Conservation (phyloP, 1,284 basidiomycete genomes). For the Rhizoctonia solani region DNA sequence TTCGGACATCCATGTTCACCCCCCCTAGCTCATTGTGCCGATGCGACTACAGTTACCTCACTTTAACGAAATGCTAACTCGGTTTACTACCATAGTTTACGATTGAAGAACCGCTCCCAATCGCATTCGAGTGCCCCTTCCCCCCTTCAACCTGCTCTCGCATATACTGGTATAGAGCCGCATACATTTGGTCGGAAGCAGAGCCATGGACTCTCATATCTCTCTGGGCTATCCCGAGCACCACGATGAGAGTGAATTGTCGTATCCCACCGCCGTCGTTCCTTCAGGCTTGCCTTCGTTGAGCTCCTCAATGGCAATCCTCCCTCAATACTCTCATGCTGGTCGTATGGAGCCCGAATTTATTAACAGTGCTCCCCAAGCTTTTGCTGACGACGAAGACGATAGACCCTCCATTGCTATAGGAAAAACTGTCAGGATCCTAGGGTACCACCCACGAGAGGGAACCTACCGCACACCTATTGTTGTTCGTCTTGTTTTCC, state of each 20-base stretch:
- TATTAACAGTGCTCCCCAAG: background rate
- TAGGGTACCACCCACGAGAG: conserved; percentile 1
- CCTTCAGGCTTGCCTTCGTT: background rate
- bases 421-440: background rate
- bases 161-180: too few relatives aligned
- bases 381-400: conserved; percentile 4
- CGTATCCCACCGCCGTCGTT: background rate
- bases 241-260: background rate
- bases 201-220: too few relatives aligned
- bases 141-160: too few relatives aligned
- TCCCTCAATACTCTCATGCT: conserved; percentile 6
- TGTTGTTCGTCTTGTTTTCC: conserved; percentile 8
- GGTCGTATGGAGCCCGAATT: conserved; percentile 28
- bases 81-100: too few relatives aligned
- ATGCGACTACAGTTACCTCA: too few relatives aligned
- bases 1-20: too few relatives aligned
- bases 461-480: background rate
- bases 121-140: too few relatives aligned
- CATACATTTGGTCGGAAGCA: too few relatives aligned
- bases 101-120: too few relatives aligned
- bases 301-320: background rate
- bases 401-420: background rate
- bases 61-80: too few relatives aligned
- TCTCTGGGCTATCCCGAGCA: background rate
- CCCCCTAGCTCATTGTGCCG: too few relatives aligned